Evolutionary conservation across 2,329 filamentous ascomycete species (phyloP).

Genomic region (Blastomyces percursus): DNA sequence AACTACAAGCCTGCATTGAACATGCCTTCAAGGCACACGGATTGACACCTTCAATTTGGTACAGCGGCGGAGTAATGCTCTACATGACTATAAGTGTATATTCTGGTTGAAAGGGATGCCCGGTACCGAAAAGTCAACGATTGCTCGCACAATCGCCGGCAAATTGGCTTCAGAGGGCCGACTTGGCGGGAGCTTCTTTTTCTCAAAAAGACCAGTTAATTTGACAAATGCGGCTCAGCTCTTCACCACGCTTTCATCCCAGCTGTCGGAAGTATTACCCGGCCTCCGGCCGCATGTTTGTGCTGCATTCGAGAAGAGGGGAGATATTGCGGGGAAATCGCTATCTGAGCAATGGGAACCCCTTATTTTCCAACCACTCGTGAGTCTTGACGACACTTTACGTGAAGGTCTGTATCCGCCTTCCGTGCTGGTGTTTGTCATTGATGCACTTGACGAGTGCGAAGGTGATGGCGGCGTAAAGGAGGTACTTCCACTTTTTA

Average conservation of each 20-base stretch:
- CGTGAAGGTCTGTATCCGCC: not conserved
- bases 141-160: no score
- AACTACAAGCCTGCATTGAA: no score
- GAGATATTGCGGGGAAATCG: slow-evolving; percentile 17
- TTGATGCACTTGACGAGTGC: slow-evolving; percentile 25
- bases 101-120: no score
- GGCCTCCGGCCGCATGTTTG: slow-evolving; percentile 19
- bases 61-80: no score
- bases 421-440: slow-evolving; percentile 12
- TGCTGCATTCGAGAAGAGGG: slow-evolving; percentile 18
- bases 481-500: slow-evolving; percentile 17
- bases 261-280: not conserved
- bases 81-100: no score
- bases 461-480: slow-evolving; percentile 16
- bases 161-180: slow-evolving; percentile 1
- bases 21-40: no score
- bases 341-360: slow-evolving; percentile 19
- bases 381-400: slow-evolving; percentile 1
- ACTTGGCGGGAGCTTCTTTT: slow-evolving; percentile 20
- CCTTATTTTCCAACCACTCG: slow-evolving; percentile 18
- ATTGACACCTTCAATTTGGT: no score
- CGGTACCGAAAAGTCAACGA: no score
- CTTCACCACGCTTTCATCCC: not conserved
- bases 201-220: slow-evolving; percentile 13
- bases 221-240: not conserved